Conservation (phyloP, 2,329 filamentous ascomycete species). For the Chaetomiaceae sp. region DNA sequence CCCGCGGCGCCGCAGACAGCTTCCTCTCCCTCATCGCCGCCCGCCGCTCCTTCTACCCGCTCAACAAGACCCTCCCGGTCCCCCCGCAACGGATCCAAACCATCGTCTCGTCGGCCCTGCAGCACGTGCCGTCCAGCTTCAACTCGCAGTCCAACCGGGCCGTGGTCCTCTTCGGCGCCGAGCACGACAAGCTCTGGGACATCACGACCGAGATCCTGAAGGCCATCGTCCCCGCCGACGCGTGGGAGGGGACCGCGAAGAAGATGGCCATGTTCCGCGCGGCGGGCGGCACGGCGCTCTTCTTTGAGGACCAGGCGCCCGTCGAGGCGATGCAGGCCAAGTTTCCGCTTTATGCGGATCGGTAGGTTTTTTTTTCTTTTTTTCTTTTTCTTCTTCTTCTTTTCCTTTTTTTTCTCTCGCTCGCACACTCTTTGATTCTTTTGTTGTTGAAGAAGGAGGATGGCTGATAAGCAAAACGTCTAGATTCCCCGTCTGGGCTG, state of each 20-base stretch:
- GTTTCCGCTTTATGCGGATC: conserved; percentile 68
- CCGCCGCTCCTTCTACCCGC: conserved; percentile 66
- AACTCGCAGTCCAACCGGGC: conserved; percentile 81
- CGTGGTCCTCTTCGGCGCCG: conserved; percentile 71
- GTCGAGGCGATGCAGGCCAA: conserved; percentile 63
- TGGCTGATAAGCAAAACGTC: too few species aligned
- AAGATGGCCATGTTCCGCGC: conserved; percentile 57
- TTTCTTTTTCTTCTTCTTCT: neutral
- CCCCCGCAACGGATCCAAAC: conserved; percentile 56
- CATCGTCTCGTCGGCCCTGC: conserved; percentile 60
- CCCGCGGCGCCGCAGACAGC: conserved; percentile 34
- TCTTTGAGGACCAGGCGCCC: conserved; percentile 73
- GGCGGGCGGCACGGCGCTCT: conserved; percentile 77
- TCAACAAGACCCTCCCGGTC: conserved; percentile 60
- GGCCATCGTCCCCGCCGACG: conserved; percentile 61
- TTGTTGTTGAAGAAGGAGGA: too few species aligned
- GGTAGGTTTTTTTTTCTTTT: conserved; percentile 13
- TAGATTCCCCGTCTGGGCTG: conserved; percentile 71
- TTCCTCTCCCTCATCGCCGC: conserved; percentile 62
- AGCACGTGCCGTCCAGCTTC: conserved; percentile 74
- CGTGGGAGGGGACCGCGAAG: conserved; percentile 50
- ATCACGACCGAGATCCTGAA: conserved; percentile 61
- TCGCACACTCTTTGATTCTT: too few species aligned
- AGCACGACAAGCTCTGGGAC: conserved; percentile 88
- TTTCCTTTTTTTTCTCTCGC: too few species aligned